These are phyloP conservation scores for Xylaria longipes DNA, from an alignment of 495 filamentous ascomycete genomes.

Conservation along the genomic window DNA sequence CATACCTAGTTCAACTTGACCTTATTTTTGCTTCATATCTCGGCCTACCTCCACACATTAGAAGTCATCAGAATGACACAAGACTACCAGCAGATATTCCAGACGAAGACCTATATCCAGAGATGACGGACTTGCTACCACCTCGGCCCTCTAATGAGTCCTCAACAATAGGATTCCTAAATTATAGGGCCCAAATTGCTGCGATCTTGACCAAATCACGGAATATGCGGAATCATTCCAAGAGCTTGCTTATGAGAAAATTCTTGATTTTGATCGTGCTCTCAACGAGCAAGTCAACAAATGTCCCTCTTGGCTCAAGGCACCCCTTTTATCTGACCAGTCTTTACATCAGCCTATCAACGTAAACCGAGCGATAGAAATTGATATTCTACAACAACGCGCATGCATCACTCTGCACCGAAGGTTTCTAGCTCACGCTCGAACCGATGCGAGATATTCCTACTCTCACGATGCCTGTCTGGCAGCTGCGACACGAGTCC, in stretches of 20 bases:
- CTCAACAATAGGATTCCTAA: neutral
- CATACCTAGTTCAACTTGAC: neutral
- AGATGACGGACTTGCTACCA: neutral
- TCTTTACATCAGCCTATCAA: neutral
- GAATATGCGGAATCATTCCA: neutral
- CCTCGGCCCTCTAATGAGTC: neutral
- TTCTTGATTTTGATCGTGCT: neutral
- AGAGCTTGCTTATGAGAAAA: neutral
- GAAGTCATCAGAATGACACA: neutral
- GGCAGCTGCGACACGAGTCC: neutral
- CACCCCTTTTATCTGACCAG: neutral
- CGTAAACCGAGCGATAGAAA: neutral
- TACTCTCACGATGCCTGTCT: neutral
- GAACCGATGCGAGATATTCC: neutral
- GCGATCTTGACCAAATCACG: neutral
- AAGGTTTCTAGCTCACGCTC: neutral
- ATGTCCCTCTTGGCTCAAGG: neutral
- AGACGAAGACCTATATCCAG: neutral
- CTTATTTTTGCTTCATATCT: neutral
- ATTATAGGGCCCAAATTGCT: slow-evolving; percentile 4
- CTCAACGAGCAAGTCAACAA: neutral
- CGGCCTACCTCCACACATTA: neutral
- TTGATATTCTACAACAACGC: neutral
- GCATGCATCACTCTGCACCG: neutral
- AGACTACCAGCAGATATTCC: neutral